Evolutionary conservation across 2,329 filamentous ascomycete genomes (phyloP).

Genomic region (Aspergillus sp.): DNA sequence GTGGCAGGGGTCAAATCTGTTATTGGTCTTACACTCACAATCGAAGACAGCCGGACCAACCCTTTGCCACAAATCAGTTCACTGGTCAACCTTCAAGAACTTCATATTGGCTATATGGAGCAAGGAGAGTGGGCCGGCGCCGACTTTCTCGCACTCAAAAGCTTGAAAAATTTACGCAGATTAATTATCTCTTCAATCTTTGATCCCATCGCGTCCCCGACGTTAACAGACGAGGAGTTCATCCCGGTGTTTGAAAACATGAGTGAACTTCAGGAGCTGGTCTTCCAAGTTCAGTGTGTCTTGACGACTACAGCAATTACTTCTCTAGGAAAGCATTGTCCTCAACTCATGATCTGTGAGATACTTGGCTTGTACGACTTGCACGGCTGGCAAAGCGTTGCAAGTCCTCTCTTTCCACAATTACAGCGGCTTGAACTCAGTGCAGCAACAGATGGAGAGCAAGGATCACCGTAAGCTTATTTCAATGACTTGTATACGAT

Average conservation of each 20-base stretch:
- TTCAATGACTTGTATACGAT: not conserved
- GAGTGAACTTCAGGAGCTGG: not conserved
- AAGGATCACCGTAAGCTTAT: not conserved
- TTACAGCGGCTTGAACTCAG: not conserved
- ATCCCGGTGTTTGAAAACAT: not conserved
- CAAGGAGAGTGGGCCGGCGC: not conserved
- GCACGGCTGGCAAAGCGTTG: not conserved
- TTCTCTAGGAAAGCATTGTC: not conserved
- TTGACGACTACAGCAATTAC: not conserved
- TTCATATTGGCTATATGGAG: not conserved
- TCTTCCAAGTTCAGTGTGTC: not conserved
- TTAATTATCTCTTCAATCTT: not conserved
- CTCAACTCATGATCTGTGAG: not conserved
- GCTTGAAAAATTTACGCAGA: not conserved
- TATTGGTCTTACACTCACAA: not conserved
- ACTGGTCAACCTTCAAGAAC: not conserved
- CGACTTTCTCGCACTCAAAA: not conserved
- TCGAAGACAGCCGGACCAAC: not conserved
- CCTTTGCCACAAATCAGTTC: not conserved
- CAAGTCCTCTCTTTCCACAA: not conserved
- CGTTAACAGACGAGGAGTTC: not conserved
- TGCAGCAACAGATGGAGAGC: not conserved
- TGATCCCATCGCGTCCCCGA: not conserved
- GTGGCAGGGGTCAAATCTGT: not conserved
- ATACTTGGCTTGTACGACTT: not conserved